Conservation (phyloP, 116 monocot species). For the Dioscorea cayenensis region DNA sequence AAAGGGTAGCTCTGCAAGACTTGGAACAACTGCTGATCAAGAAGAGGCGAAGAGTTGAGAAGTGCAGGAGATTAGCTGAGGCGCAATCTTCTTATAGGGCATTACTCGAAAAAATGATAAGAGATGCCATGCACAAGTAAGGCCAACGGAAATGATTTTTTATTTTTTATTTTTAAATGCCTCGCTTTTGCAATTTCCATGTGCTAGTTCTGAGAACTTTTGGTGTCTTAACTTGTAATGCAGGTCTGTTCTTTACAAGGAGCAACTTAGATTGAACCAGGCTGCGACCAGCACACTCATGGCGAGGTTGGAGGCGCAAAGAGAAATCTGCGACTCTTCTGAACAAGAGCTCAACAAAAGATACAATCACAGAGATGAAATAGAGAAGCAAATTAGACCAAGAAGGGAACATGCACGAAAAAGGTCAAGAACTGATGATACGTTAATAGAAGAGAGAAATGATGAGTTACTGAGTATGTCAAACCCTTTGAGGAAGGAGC, state of each 20-base stretch:
- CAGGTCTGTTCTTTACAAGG: constrained; percentile 86
- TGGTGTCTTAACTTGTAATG: not conserved
- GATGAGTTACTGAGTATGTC: constrained; percentile 9
- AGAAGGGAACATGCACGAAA: constrained; percentile 36
- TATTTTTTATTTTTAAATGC: too few relatives aligned
- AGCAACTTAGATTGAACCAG: constrained; percentile 76
- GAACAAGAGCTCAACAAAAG: constrained; percentile 61
- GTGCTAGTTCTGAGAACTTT: too few relatives aligned
- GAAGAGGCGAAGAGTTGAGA: constrained; percentile 67
- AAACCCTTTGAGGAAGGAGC: constrained; percentile 39
- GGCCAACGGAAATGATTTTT: not conserved
- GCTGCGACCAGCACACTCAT: constrained; percentile 53
- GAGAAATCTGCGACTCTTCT: constrained; percentile 56
- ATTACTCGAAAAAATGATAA: constrained; percentile 85
- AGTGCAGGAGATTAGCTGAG: constrained; percentile 64
- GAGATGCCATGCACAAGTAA: constrained; percentile 94
- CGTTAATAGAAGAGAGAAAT: constrained; percentile 17
- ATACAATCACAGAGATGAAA: constrained; percentile 53
- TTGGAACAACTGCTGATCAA: constrained; percentile 55
- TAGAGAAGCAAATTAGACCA: constrained; percentile 50
- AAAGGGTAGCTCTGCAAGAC: constrained; percentile 48
- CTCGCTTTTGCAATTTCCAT: too few relatives aligned
- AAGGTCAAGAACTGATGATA: constrained; percentile 40
- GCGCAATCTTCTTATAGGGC: constrained; percentile 68
- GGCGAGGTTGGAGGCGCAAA: constrained; percentile 88